Evolutionary conservation across 345 rosid genomes (phyloP).

Genomic region (Arabis alpina): DNA sequence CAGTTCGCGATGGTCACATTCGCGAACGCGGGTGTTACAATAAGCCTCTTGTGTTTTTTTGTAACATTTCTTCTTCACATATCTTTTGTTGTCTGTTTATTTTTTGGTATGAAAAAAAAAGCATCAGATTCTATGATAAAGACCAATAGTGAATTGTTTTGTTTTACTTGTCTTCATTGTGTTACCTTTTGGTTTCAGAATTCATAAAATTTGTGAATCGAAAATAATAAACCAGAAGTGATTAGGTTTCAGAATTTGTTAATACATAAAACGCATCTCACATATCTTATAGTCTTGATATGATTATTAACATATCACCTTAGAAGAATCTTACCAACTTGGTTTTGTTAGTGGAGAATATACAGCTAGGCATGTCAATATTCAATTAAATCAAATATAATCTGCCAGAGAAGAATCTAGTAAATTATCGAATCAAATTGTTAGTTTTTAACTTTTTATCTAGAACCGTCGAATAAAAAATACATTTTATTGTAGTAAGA

Average conservation of each 20-base stretch:
- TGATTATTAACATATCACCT: not conserved
- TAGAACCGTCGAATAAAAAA: not conserved
- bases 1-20: too few species aligned
- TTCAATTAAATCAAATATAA: constrained; percentile 8
- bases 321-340: constrained; percentile 10
- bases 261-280: constrained; percentile 7
- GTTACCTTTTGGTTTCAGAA: constrained; percentile 26
- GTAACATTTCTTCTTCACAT: constrained; percentile 30
- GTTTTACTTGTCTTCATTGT: constrained; percentile 19
- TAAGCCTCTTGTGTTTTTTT: constrained; percentile 20
- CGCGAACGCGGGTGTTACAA: too few species aligned
- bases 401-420: not conserved
- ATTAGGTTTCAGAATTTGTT: not conserved
- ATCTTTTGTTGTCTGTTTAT: constrained; percentile 28
- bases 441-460: too few species aligned
- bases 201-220: not conserved
- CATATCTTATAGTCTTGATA: constrained; percentile 13
- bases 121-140: constrained; percentile 31
- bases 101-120: constrained; percentile 5
- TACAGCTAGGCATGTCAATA: constrained; percentile 6
- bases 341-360: constrained; percentile 25
- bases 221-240: not conserved
- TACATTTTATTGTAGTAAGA: not conserved
- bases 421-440: not conserved
- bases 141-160: constrained; percentile 24